A percentile compares a stretch with the other conserved stretches of the same genome.
Evolutionary conservation across 1,284 basidiomycete species (phyloP).

Genomic region (Agroathelia rolfsii): DNA sequence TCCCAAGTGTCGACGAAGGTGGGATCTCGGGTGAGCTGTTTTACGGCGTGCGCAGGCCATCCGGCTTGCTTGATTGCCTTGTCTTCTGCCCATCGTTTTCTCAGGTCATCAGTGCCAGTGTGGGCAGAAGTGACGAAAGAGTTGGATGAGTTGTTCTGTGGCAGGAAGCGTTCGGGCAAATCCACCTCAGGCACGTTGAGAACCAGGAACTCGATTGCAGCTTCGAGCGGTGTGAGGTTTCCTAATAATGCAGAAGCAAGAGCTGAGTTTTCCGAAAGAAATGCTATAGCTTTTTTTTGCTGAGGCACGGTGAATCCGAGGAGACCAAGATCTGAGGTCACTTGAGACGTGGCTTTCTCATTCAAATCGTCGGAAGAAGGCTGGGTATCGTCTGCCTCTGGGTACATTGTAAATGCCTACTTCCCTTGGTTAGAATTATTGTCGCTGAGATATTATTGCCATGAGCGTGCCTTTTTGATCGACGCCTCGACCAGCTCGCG

Average conservation of each 20-base stretch:
- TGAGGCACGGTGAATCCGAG: conserved; percentile 53
- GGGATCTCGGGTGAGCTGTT: conserved; percentile 34
- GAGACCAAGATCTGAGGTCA: conserved; percentile 35
- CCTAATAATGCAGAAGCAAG: conserved; percentile 41
- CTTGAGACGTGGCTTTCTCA: conserved; percentile 29
- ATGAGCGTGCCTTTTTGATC: conserved; percentile 60
- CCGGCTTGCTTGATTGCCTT: conserved; percentile 78
- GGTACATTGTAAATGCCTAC: conserved; percentile 38
- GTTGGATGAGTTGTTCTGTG: conserved; percentile 55
- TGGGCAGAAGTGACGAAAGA: conserved; percentile 57
- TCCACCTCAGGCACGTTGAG: conserved; percentile 74
- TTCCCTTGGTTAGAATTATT: conserved; percentile 2
- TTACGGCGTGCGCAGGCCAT: conserved; percentile 69
- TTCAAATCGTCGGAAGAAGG: conserved; percentile 36
- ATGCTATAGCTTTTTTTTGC: conserved; percentile 36
- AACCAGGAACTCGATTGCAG: conserved; percentile 67
- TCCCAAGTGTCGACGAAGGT: conserved; percentile 37
- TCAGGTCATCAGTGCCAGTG: conserved; percentile 53
- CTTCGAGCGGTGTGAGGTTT: conserved; percentile 45
- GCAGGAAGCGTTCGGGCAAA: conserved; percentile 55
- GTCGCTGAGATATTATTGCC: neutral
- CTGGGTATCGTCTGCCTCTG: conserved; percentile 39
- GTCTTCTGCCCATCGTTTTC: conserved; percentile 76
- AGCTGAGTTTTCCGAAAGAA: conserved; percentile 42
- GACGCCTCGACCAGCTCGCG: conserved; percentile 77